Conservation (phyloP, 73 alveolate species). For the Paramecium pentaurelia region DNA sequence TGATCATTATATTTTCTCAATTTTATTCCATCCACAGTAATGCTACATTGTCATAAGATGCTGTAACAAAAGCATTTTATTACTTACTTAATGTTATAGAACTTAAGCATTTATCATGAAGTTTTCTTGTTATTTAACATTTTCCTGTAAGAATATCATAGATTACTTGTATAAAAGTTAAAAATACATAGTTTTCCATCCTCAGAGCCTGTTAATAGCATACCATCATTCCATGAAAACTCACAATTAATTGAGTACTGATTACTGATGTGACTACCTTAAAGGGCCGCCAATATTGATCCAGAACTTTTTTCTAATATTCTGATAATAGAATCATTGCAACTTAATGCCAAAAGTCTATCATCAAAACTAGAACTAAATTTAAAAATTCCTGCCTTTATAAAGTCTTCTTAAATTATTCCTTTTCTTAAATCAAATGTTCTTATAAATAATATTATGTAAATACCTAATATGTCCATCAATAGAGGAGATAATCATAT, state of each 20-base stretch:
- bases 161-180: background rate
- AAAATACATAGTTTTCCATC: constrained; percentile 24
- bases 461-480: constrained; percentile 26
- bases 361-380: background rate
- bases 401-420: background rate
- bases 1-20: background rate
- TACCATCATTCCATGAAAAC: constrained; percentile 32
- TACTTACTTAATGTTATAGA: background rate
- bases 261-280: constrained; percentile 3
- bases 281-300: background rate
- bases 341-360: background rate
- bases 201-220: constrained; percentile 20
- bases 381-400: background rate
- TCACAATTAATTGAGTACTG: background rate
- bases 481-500: background rate
- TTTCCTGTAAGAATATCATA: constrained; percentile 40
- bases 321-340: constrained; percentile 56
- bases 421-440: constrained; percentile 20
- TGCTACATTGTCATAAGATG: constrained; percentile 42
- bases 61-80: constrained; percentile 8
- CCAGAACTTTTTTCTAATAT: constrained; percentile 41
- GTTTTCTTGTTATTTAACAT: background rate
- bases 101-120: constrained; percentile 39
- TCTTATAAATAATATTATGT: background rate
- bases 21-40: background rate